phyloP scores from a whole-genome alignment of 1,284 basidiomycete species.

The Cutaneotrichosporon spelunceum region DNA sequence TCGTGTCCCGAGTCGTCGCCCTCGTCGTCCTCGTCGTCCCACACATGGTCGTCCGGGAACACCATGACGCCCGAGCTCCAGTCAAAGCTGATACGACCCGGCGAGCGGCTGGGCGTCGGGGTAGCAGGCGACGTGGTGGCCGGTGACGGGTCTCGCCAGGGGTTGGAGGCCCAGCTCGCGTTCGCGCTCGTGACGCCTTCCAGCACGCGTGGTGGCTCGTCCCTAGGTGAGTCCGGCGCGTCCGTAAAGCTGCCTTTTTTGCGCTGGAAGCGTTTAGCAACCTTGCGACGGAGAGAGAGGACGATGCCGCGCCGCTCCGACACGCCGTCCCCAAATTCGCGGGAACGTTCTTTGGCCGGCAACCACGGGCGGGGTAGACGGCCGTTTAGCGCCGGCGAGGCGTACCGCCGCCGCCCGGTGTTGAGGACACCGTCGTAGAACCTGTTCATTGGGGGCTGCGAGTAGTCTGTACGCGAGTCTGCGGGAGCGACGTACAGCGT shows the following conservation, averaged over 20 bases:
- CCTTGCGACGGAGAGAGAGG: conserved; percentile 42
- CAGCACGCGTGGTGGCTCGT: neutral
- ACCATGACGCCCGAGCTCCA: conserved; percentile 65
- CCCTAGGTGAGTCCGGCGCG: conserved; percentile 6
- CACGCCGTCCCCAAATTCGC: conserved; percentile 51
- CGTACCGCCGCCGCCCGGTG: conserved; percentile 66
- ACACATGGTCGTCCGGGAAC: conserved; percentile 65
- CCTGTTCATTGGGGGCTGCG: conserved; percentile 89
- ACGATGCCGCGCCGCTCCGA: conserved; percentile 44
- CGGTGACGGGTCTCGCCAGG: conserved; percentile 40
- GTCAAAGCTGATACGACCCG: conserved; percentile 31
- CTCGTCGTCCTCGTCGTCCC: conserved; percentile 52
- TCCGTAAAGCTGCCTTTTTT: conserved; percentile 17
- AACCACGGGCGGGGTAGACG: conserved; percentile 87
- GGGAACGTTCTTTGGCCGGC: conserved; percentile 69
- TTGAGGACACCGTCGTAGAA: conserved; percentile 88
- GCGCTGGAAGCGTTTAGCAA: conserved; percentile 42
- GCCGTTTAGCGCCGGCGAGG: conserved; percentile 84
- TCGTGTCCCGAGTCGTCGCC: conserved; percentile 50
- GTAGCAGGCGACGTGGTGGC: neutral
- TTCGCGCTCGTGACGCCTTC: neutral
- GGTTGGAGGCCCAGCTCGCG: conserved; percentile 29
- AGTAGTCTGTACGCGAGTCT: conserved; percentile 86
- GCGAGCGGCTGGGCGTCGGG: neutral
- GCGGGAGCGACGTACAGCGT: conserved; percentile 89